These are phyloP conservation scores for Trifolium pratense DNA, from an alignment of 306 rosid genomes.

Conservation along the genomic window DNA sequence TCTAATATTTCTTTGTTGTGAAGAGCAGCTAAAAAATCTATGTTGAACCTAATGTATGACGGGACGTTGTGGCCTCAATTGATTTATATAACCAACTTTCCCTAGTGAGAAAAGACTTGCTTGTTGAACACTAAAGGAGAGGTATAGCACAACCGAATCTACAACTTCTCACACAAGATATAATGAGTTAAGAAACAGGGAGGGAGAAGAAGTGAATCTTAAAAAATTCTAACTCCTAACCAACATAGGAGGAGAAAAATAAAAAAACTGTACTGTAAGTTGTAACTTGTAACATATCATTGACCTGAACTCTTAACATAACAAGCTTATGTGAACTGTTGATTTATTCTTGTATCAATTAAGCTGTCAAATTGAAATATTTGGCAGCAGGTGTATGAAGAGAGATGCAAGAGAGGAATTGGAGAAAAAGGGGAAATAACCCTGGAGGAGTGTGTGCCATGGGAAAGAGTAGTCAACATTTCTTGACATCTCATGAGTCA, in stretches of 20 bases:
- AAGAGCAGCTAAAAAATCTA: neutral
- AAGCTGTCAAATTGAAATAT: constrained; percentile 20
- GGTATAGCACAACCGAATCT: constrained; percentile 10
- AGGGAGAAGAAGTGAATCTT: neutral
- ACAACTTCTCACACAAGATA: neutral
- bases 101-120: neutral
- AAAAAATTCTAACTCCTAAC: neutral
- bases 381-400: too few relatives aligned
- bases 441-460: too few relatives aligned
- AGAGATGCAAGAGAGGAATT: too few relatives aligned
- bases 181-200: neutral
- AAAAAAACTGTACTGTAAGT: neutral
- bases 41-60: neutral
- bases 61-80: neutral
- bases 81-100: neutral
- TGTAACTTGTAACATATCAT: neutral
- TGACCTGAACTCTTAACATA: neutral
- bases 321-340: neutral
- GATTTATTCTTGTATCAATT: neutral
- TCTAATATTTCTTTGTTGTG: constrained; percentile 9
- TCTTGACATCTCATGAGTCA: constrained; percentile 1
- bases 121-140: neutral
- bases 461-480: neutral
- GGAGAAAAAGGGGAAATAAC: too few relatives aligned
- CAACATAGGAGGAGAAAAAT: neutral